Conservation (phyloP, 148 eudicot genomes). For the Dianthus caryophyllus region DNA sequence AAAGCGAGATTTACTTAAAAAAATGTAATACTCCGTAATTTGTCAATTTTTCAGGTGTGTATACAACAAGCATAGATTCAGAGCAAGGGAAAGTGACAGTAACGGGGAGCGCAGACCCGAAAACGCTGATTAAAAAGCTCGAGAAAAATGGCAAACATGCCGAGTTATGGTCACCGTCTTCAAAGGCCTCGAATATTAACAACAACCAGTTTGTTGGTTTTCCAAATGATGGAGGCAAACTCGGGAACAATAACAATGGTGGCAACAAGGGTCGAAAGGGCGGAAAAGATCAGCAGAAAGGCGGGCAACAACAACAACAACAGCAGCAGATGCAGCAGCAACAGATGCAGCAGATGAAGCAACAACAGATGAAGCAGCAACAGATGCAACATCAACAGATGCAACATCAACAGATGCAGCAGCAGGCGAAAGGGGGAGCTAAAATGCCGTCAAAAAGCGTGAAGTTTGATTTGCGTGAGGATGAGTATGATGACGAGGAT, state of each 20-base stretch:
- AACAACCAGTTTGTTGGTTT: constrained; percentile 52
- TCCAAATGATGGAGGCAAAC: constrained; percentile 42
- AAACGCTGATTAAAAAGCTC: constrained; percentile 53
- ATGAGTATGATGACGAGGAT: constrained; percentile 27
- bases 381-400: constrained; percentile 32
- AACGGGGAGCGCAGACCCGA: constrained; percentile 65
- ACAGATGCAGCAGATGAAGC: constrained; percentile 4
- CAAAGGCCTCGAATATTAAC: constrained; percentile 28
- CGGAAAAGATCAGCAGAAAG: constrained; percentile 19
- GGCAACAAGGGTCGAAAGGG: constrained; percentile 29
- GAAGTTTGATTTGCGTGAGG: constrained; percentile 55
- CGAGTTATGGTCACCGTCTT: constrained; percentile 54
- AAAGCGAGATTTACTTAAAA: no score
- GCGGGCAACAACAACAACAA: constrained; percentile 17
- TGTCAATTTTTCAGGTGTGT: constrained; percentile 47
- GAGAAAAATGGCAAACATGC: constrained; percentile 82
- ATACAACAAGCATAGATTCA: constrained; percentile 42
- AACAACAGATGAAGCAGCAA: constrained; percentile 14
- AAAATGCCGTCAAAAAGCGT: constrained; percentile 46
- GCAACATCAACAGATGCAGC: constrained; percentile 35
- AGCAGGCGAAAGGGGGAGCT: constrained; percentile 37
- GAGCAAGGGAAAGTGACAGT: constrained; percentile 86
- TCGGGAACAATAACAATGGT: constrained; percentile 27
- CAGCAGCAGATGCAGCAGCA: constrained; percentile 14
- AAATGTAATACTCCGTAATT: no score